A percentile compares a stretch with the other conserved stretches of the same genome.
These are phyloP conservation scores for Dichotomopilus funicola DNA, from an alignment of 2,329 filamentous ascomycete species.

Conservation along the genomic window DNA sequence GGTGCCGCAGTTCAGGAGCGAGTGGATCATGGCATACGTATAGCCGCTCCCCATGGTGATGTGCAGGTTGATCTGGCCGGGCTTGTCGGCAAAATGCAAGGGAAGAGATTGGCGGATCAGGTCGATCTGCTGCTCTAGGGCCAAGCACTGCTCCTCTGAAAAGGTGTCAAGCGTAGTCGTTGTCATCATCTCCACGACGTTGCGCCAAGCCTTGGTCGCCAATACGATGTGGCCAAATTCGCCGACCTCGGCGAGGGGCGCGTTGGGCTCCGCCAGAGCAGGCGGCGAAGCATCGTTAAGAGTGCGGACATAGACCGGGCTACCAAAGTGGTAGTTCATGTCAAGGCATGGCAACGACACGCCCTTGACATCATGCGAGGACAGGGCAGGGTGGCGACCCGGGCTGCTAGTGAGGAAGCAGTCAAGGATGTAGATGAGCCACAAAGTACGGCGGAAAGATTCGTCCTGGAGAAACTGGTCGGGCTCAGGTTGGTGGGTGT, in stretches of 20 bases:
- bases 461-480: conserved; percentile 57
- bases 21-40: conserved; percentile 58
- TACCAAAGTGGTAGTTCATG: conserved; percentile 58
- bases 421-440: conserved; percentile 58
- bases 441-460: conserved; percentile 54
- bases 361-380: conserved; percentile 47
- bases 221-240: conserved; percentile 57
- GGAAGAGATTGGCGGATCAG: conserved; percentile 48
- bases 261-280: conserved; percentile 33
- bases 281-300: conserved; percentile 37
- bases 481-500: conserved; percentile 44
- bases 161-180: conserved; percentile 46
- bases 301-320: conserved; percentile 53
- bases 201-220: conserved; percentile 55
- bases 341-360: conserved; percentile 54
- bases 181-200: conserved; percentile 56
- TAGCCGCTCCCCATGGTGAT: conserved; percentile 59
- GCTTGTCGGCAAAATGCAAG: conserved; percentile 55
- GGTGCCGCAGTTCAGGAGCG: conserved; percentile 53
- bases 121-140: conserved; percentile 49
- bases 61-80: conserved; percentile 54
- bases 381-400: conserved; percentile 51
- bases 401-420: conserved; percentile 57
- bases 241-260: conserved; percentile 46
- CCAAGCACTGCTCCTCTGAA: conserved; percentile 46